A percentile compares a stretch with the other conserved stretches of the same genome.
Evolutionary conservation across 23 red algal genomes (phyloP).

Genomic region (Agarophyton chilense): DNA sequence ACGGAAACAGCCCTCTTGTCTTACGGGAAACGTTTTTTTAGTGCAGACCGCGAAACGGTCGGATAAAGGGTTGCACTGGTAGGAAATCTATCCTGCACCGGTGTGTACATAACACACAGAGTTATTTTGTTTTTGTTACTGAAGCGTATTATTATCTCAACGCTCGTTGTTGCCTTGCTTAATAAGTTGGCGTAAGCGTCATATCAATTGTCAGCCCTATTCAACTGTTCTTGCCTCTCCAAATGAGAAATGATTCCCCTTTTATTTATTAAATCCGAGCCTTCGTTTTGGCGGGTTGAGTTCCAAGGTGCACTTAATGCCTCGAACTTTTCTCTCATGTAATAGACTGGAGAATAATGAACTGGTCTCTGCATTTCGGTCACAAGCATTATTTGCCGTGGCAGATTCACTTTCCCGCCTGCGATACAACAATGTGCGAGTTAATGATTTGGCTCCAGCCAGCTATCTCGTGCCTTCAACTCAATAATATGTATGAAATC

Average conservation of each 20-base stretch:
- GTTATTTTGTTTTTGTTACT: neutral
- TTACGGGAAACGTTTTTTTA: neutral
- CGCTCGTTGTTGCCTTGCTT: neutral
- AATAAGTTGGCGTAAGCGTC: neutral
- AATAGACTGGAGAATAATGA: neutral
- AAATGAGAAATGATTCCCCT: neutral
- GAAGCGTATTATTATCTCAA: too few relatives aligned
- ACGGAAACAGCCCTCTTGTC: neutral
- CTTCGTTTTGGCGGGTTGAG: neutral
- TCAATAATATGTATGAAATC: neutral
- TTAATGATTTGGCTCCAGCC: neutral
- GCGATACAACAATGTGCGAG: neutral
- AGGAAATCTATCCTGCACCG: neutral
- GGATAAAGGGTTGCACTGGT: neutral
- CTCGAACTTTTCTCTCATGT: too few relatives aligned
- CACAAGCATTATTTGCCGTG: neutral
- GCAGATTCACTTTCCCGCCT: neutral
- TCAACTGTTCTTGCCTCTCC: neutral
- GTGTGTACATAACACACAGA: neutral
- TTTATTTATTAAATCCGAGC: neutral
- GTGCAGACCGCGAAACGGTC: constrained; percentile 5
- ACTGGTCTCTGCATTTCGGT: too few relatives aligned
- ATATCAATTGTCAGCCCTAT: neutral
- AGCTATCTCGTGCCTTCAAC: neutral
- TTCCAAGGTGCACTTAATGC: too few relatives aligned